phyloP scores from a whole-genome alignment of 805 yeast species.

The Candida chauliodis region DNA sequence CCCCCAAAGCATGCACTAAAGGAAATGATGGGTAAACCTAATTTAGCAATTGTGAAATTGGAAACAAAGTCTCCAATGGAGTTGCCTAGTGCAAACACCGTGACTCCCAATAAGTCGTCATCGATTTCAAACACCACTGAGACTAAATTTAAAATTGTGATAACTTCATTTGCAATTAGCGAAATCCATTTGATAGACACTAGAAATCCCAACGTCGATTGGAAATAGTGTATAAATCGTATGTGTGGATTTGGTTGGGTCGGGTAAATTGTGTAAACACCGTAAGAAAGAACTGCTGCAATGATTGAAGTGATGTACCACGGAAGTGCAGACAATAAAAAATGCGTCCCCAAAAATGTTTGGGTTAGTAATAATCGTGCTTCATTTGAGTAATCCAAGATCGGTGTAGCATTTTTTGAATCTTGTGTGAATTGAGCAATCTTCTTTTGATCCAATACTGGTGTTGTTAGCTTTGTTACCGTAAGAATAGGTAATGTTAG shows the following conservation, averaged over 20 bases:
- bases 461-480: conserved; percentile 27
- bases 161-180: conserved; percentile 64
- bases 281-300: conserved; percentile 4
- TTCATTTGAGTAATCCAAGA: conserved; percentile 18
- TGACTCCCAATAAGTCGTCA: conserved; percentile 80
- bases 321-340: conserved; percentile 6
- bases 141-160: conserved; percentile 57
- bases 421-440: conserved; percentile 8
- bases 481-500: conserved; percentile 22
- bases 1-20: conserved; percentile 96
- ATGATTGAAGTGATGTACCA: neutral
- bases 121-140: conserved; percentile 59
- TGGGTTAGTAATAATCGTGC: conserved; percentile 23
- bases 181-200: conserved; percentile 69
- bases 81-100: conserved; percentile 89
- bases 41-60: conserved; percentile 70
- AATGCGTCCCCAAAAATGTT: conserved; percentile 13
- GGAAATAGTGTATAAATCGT: conserved; percentile 16
- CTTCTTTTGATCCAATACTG: conserved; percentile 26
- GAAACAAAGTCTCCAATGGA: conserved; percentile 88
- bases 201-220: conserved; percentile 57
- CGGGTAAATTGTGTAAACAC: conserved; percentile 8
- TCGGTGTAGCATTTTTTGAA: neutral
- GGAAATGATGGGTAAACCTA: conserved; percentile 88
- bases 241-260: neutral